These are phyloP conservation scores for Coprinopsis cinerea DNA, from an alignment of 768 basidiomycete species.

Conservation along the genomic window DNA sequence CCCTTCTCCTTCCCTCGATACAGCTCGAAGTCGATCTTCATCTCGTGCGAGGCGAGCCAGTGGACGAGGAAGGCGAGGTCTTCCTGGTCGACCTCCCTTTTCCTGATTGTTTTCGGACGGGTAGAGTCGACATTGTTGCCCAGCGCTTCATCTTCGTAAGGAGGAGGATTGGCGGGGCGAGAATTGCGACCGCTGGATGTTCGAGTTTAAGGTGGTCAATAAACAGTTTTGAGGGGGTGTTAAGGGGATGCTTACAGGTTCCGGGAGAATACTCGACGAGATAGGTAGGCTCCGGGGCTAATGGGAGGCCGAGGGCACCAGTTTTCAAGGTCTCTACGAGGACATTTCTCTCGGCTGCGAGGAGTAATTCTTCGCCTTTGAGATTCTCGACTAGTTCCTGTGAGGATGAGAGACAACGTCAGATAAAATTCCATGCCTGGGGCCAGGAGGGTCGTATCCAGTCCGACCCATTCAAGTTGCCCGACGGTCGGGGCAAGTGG, in stretches of 20 bases:
- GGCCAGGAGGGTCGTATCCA: too few species aligned
- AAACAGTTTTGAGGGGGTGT: background rate
- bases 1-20: slow-evolving; percentile 19
- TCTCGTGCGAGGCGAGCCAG: slow-evolving; percentile 19
- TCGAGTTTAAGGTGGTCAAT: background rate
- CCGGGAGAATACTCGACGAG: slow-evolving; percentile 11
- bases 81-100: slow-evolving; percentile 14
- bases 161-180: slow-evolving; percentile 20
- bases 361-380: slow-evolving; percentile 14
- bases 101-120: slow-evolving; percentile 20
- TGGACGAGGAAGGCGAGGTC: slow-evolving; percentile 19
- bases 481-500: too few species aligned
- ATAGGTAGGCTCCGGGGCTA: slow-evolving; percentile 12
- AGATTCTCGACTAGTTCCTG: slow-evolving; percentile 16
- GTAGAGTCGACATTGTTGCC: slow-evolving; percentile 18
- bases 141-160: slow-evolving; percentile 27
- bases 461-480: too few species aligned
- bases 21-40: slow-evolving; percentile 19
- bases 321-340: slow-evolving; percentile 19
- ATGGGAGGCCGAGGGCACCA: slow-evolving; percentile 18
- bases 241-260: slow-evolving; percentile 10
- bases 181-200: slow-evolving; percentile 15
- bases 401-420: too few species aligned
- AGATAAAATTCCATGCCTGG: too few species aligned
- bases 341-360: slow-evolving; percentile 18